These are phyloP conservation scores for Cryptococcus sp. DNA, from an alignment of 1,284 basidiomycete genomes.

Conservation along the genomic window DNA sequence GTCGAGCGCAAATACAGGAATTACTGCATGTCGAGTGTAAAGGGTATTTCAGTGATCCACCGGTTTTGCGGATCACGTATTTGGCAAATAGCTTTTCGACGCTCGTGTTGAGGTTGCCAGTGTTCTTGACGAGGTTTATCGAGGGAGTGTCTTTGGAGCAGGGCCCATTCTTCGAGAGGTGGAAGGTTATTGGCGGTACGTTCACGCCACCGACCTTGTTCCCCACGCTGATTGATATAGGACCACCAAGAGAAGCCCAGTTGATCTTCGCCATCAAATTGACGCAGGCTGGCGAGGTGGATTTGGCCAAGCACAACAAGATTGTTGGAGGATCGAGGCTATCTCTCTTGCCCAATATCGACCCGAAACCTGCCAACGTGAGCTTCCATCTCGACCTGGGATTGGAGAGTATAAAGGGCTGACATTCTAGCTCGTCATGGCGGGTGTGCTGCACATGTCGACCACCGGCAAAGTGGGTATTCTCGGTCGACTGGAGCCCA, in stretches of 20 bases:
- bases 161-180: slow-evolving; percentile 91
- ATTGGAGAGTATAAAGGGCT: too few relatives aligned
- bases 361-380: slow-evolving; percentile 65
- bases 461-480: slow-evolving; percentile 89
- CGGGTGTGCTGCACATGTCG: slow-evolving; percentile 86
- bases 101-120: slow-evolving; percentile 75
- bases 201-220: background rate
- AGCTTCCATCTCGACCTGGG: too few relatives aligned
- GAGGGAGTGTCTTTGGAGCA: slow-evolving; percentile 81
- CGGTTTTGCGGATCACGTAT: slow-evolving; percentile 78
- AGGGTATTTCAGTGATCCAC: slow-evolving; percentile 69
- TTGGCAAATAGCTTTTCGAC: slow-evolving; percentile 85
- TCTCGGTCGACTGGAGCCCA: slow-evolving; percentile 86
- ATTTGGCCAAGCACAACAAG: slow-evolving; percentile 65
- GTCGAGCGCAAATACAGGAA: slow-evolving; percentile 86
- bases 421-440: slow-evolving; percentile 68
- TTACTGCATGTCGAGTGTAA: slow-evolving; percentile 91
- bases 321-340: slow-evolving; percentile 72
- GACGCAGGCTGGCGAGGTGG: slow-evolving; percentile 62
- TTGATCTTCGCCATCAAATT: slow-evolving; percentile 74
- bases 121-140: slow-evolving; percentile 85
- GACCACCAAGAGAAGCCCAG: slow-evolving; percentile 83
- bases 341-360: slow-evolving; percentile 69
- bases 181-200: slow-evolving; percentile 89
- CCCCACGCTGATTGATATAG: slow-evolving; percentile 13